These are phyloP conservation scores for Nakazawaea ernobii DNA, from an alignment of 805 yeast genomes.

Conservation along the genomic window DNA sequence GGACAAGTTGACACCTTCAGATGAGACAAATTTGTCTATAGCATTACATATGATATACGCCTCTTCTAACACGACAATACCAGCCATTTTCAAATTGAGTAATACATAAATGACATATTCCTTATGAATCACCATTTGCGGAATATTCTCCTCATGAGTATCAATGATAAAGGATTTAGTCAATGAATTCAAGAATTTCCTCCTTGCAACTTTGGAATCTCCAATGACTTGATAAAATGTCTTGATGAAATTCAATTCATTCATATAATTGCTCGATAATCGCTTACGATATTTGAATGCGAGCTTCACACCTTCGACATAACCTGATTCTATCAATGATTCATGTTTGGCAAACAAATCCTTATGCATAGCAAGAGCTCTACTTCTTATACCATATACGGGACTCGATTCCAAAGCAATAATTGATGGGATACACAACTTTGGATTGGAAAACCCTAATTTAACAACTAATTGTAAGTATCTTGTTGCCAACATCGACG, in stretches of 20 bases:
- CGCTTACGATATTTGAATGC: constrained; percentile 42
- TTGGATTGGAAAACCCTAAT: constrained; percentile 73
- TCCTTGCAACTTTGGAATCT: constrained; percentile 30
- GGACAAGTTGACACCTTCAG: constrained; percentile 34
- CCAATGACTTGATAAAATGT: constrained; percentile 38
- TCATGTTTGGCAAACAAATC: constrained; percentile 63
- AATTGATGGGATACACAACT: constrained; percentile 59
- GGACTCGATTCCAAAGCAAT: constrained; percentile 63
- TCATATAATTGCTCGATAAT: constrained; percentile 19
- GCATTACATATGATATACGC: constrained; percentile 36
- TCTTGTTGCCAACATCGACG: constrained; percentile 45
- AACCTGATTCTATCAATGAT: constrained; percentile 60
- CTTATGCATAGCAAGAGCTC: constrained; percentile 48
- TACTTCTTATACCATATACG: constrained; percentile 31
- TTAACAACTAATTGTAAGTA: constrained; percentile 51
- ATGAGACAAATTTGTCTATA: constrained; percentile 36
- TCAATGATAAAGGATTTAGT: constrained; percentile 25
- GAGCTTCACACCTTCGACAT: constrained; percentile 53
- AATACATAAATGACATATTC: constrained; percentile 29
- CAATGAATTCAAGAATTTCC: constrained; percentile 33
- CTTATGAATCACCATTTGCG: constrained; percentile 12
- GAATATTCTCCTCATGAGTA: constrained; percentile 19
- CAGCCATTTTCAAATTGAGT: constrained; percentile 32
- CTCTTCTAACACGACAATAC: constrained; percentile 45
- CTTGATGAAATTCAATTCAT: constrained; percentile 29